Conservation (phyloP, 345 rosid species). For the Gynandropsis gynandra region DNA sequence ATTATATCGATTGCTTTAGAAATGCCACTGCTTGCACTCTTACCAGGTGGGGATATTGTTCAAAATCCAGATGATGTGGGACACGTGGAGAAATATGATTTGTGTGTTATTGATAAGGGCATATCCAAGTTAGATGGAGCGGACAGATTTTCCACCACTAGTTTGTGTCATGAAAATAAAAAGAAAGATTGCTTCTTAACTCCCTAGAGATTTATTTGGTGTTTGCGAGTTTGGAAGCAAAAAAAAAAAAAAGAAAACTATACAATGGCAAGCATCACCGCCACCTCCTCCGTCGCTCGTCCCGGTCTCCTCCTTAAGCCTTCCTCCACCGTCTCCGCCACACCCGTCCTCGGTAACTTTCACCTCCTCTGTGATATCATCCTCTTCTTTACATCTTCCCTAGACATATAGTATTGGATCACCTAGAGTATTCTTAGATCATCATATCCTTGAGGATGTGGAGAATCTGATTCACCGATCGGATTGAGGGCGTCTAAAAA, state of each 20-base stretch:
- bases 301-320: constrained; percentile 31
- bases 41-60: too few relatives aligned
- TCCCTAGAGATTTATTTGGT: constrained; percentile 4
- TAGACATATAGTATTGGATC: background rate
- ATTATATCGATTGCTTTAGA: background rate
- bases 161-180: constrained; percentile 4
- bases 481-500: background rate
- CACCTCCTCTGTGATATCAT: background rate
- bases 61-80: too few relatives aligned
- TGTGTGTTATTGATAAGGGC: constrained; percentile 41
- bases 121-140: constrained; percentile 27
- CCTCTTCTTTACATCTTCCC: background rate
- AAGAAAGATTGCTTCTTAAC: too few relatives aligned
- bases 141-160: constrained; percentile 11
- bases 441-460: too few relatives aligned
- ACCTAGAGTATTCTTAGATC: too few relatives aligned
- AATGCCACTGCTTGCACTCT: too few relatives aligned
- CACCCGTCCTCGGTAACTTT: constrained; percentile 45
- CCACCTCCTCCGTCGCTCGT: constrained; percentile 35
- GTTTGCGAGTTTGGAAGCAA: constrained; percentile 2
- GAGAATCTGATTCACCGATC: too few relatives aligned
- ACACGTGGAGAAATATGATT: constrained; percentile 51
- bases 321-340: constrained; percentile 27
- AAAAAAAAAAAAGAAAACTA: constrained; percentile 8
- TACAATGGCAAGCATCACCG: constrained; percentile 58